Evolutionary conservation across 805 yeast species (phyloP).

Genomic region (Candida coquimbonensis): DNA sequence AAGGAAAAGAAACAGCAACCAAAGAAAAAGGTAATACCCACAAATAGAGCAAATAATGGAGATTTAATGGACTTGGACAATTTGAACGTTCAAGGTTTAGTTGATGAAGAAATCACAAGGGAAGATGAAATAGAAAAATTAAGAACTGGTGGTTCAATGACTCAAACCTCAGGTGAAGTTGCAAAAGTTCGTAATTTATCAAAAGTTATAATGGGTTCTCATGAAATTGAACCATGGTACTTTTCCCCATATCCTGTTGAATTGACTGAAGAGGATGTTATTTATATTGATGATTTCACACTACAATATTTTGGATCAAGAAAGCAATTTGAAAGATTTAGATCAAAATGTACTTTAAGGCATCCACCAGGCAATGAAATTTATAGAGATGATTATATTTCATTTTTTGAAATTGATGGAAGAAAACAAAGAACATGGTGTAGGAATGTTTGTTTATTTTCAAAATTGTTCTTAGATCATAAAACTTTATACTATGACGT

Average conservation of each 20-base stretch:
- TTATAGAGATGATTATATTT: slow-evolving; percentile 84
- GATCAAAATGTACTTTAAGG: slow-evolving; percentile 77
- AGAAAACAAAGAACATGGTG: slow-evolving; percentile 96
- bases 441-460: slow-evolving; percentile 84
- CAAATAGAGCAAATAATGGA: slow-evolving; percentile 15
- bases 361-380: slow-evolving; percentile 99
- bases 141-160: slow-evolving; percentile 96
- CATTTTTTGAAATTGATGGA: slow-evolving; percentile 97
- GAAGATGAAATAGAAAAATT: slow-evolving; percentile 91
- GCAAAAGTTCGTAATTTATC: slow-evolving; percentile 84
- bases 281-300: slow-evolving; percentile 89
- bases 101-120: slow-evolving; percentile 64
- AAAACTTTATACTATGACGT: slow-evolving; percentile 96
- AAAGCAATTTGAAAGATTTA: slow-evolving; percentile 88
- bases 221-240: slow-evolving; percentile 97
- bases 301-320: slow-evolving; percentile 80
- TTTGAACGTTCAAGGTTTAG: slow-evolving; percentile 76
- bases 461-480: slow-evolving; percentile 89
- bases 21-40: slow-evolving; percentile 28
- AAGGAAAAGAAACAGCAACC: slow-evolving; percentile 33
- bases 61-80: slow-evolving; percentile 83
- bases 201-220: slow-evolving; percentile 77
- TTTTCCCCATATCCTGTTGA: slow-evolving; percentile 96
- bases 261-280: slow-evolving; percentile 82
- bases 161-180: slow-evolving; percentile 79